phyloP scores from a whole-genome alignment of 2,329 filamentous ascomycete species.

The Cladosporium sphaerospermum region DNA sequence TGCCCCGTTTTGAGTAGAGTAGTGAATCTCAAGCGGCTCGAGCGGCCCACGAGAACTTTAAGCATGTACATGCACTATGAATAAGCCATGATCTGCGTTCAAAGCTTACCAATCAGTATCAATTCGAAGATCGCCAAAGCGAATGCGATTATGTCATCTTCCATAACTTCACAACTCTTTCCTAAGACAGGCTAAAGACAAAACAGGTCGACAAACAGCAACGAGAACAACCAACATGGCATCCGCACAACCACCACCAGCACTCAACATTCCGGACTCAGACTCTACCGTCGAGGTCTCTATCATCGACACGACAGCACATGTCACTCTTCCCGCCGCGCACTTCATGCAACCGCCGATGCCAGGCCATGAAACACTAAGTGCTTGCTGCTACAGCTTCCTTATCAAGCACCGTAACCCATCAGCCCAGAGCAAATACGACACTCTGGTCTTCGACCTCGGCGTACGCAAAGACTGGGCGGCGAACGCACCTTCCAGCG shows the following conservation, averaged over 20 bases:
- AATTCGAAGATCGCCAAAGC: too few relatives aligned
- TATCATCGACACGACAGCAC: slow-evolving; percentile 25
- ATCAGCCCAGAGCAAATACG: slow-evolving; percentile 24
- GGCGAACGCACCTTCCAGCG: slow-evolving; percentile 30
- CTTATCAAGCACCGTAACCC: slow-evolving; percentile 37
- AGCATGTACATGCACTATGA: too few relatives aligned
- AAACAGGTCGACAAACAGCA: too few relatives aligned
- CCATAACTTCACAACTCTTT: too few relatives aligned
- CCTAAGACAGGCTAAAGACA: too few relatives aligned
- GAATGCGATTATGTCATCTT: too few relatives aligned
- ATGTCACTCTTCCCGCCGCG: slow-evolving; percentile 14
- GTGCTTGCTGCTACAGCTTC: slow-evolving; percentile 39
- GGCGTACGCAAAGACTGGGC: slow-evolving; percentile 38
- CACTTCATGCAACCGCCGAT: slow-evolving; percentile 31
- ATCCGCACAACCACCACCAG: slow-evolving; percentile 19
- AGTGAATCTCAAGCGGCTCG: too few relatives aligned
- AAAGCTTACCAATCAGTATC: too few relatives aligned
- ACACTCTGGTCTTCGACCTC: slow-evolving; percentile 41
- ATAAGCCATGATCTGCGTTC: too few relatives aligned
- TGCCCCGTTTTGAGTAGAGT: too few relatives aligned
- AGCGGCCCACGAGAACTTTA: too few relatives aligned
- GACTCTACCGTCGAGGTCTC: slow-evolving; percentile 25
- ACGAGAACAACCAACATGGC: neutral
- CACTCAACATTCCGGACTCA: slow-evolving; percentile 26
- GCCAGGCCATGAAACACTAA: slow-evolving; percentile 29